Conservation (phyloP, 2,329 filamentous ascomycete genomes). For the Lasiodiplodia gonubiensis region DNA sequence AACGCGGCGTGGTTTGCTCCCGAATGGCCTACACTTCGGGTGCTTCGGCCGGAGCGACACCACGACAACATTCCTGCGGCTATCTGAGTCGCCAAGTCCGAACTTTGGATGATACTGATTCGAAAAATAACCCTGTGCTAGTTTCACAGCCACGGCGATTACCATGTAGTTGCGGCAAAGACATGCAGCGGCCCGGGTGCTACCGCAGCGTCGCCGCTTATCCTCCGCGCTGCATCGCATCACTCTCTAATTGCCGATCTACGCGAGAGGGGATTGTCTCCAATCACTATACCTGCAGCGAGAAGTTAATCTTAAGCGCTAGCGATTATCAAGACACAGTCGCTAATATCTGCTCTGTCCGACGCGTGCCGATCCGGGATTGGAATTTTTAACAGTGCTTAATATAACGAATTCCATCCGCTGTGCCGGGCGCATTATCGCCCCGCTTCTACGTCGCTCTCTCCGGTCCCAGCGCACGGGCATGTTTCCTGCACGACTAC, state of each 20-base stretch:
- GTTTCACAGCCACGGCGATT: background rate
- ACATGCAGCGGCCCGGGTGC: slow-evolving; percentile 7
- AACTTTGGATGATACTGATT: background rate
- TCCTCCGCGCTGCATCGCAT: background rate
- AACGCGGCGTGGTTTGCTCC: background rate
- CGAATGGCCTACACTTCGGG: background rate
- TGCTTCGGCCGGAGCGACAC: background rate
- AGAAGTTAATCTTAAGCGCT: background rate
- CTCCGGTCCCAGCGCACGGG: background rate
- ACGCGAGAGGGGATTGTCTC: background rate
- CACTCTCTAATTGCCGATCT: background rate
- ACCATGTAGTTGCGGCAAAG: background rate
- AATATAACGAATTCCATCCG: slow-evolving; percentile 15
- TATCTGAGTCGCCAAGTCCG: background rate
- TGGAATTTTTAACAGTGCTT: background rate
- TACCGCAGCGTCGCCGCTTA: background rate
- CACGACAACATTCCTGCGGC: background rate
- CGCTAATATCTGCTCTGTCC: background rate
- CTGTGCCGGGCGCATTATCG: background rate
- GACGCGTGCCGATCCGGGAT: background rate
- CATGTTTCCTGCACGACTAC: background rate
- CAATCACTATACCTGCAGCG: background rate
- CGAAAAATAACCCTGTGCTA: background rate
- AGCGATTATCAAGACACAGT: background rate
- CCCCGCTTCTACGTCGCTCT: background rate